phyloP scores from a whole-genome alignment of 495 filamentous ascomycete species.

The Pyrenula massariospora region DNA sequence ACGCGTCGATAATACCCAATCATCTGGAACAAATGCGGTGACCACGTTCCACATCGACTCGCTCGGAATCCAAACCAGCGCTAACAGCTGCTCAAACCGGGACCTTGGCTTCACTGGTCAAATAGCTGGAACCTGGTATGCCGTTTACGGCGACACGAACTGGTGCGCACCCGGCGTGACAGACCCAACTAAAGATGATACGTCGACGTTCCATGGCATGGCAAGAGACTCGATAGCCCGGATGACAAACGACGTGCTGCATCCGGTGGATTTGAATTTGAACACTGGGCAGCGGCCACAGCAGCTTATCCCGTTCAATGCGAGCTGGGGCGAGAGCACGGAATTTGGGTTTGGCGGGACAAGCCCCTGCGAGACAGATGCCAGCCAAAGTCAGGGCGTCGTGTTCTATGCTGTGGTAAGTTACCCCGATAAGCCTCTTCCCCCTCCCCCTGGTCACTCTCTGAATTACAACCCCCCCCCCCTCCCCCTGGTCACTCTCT shows the following conservation, averaged over 20 bases:
- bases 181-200: slow-evolving; percentile 9
- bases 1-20: slow-evolving; percentile 18
- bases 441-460: neutral
- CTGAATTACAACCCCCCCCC: neutral
- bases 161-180: slow-evolving; percentile 20
- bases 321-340: slow-evolving; percentile 18
- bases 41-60: slow-evolving; percentile 6
- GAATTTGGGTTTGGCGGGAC: slow-evolving; percentile 22
- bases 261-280: slow-evolving; percentile 9
- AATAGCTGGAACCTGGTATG: slow-evolving; percentile 23
- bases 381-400: slow-evolving; percentile 5
- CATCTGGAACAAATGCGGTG: slow-evolving; percentile 19
- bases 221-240: slow-evolving; percentile 19
- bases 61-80: slow-evolving; percentile 21
- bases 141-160: slow-evolving; percentile 22
- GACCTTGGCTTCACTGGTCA: slow-evolving; percentile 28
- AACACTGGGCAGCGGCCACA: slow-evolving; percentile 17
- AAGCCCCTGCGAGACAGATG: slow-evolving; percentile 18
- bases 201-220: slow-evolving; percentile 21
- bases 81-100: slow-evolving; percentile 23
- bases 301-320: slow-evolving; percentile 20
- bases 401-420: slow-evolving; percentile 12
- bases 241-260: slow-evolving; percentile 17
- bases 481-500: neutral
- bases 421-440: slow-evolving; percentile 9